Evolutionary conservation across 164 flowering plant species (phyloP).

Genomic region (Tetrastigma voinierianum): DNA sequence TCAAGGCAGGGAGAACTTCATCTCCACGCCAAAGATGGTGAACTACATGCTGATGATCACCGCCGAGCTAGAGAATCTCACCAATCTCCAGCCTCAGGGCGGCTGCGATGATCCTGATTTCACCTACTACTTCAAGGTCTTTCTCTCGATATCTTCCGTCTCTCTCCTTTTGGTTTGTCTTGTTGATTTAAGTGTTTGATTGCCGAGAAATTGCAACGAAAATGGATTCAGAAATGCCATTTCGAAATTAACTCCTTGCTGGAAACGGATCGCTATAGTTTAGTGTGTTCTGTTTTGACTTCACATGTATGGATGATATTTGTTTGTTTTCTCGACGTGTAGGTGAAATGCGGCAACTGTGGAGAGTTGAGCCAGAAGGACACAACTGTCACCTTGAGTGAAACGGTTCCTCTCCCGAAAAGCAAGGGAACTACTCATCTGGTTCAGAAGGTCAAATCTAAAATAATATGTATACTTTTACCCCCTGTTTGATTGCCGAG

Average conservation of each 20-base stretch:
- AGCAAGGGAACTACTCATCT: slow-evolving; percentile 60
- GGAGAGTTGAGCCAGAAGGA: slow-evolving; percentile 78
- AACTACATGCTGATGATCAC: slow-evolving; percentile 53
- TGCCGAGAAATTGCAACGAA: too few species aligned
- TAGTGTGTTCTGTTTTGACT: background rate
- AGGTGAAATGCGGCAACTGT: slow-evolving; percentile 83
- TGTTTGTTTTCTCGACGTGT: slow-evolving; percentile 9
- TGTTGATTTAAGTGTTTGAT: background rate
- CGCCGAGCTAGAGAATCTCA: slow-evolving; percentile 77
- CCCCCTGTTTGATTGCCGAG: background rate
- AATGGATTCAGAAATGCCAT: too few species aligned
- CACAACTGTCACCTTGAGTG: slow-evolving; percentile 57
- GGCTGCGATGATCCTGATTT: slow-evolving; percentile 80
- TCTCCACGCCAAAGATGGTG: slow-evolving; percentile 56
- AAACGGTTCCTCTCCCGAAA: slow-evolving; percentile 52
- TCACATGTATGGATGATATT: background rate
- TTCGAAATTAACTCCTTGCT: too few species aligned
- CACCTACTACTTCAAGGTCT: slow-evolving; percentile 75
- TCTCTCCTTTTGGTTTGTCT: slow-evolving; percentile 3
- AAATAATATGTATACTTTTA: background rate
- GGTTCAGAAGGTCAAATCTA: slow-evolving; percentile 57
- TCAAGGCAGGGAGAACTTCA: slow-evolving; percentile 3
- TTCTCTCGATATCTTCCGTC: background rate
- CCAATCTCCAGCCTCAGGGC: slow-evolving; percentile 74
- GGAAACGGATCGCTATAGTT: too few species aligned